Percentiles rank a stretch among this genome's conserved stretches.
These are phyloP conservation scores for Botrytis tulipae DNA, from an alignment of 2,329 filamentous ascomycete species.

Conservation along the genomic window DNA sequence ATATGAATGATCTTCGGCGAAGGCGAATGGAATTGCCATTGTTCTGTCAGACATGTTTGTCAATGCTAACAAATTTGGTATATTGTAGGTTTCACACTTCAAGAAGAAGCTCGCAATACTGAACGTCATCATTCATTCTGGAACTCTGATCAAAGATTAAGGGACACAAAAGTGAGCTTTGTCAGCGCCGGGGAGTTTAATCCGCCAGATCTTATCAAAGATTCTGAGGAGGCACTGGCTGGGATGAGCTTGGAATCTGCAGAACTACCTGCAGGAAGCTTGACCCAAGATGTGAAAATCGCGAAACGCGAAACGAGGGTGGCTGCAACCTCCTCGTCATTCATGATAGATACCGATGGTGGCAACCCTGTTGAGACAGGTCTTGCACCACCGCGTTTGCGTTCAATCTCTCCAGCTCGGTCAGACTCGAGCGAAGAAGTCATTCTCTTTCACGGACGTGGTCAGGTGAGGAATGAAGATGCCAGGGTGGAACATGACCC, in stretches of 20 bases:
- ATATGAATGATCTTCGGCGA: not conserved
- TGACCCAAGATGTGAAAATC: conserved; percentile 10
- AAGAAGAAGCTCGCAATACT: conserved; percentile 58
- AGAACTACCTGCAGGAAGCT: conserved; percentile 5
- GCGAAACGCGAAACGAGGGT: conserved; percentile 16
- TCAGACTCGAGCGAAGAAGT: conserved; percentile 71
- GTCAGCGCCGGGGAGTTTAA: conserved; percentile 55
- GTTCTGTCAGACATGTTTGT: not conserved
- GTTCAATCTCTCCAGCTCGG: conserved; percentile 40
- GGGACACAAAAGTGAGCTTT: conserved; percentile 56
- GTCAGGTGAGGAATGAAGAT: conserved; percentile 18
- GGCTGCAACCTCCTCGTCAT: conserved; percentile 23
- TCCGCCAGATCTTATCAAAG: conserved; percentile 31
- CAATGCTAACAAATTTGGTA: not conserved
- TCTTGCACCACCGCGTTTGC: conserved; percentile 36
- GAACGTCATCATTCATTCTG: conserved; percentile 49
- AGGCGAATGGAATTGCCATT: not conserved
- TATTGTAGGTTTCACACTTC: conserved; percentile 41
- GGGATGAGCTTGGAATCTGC: conserved; percentile 28
- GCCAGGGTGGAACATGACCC: not conserved
- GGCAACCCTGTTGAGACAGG: conserved; percentile 36
- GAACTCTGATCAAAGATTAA: conserved; percentile 49
- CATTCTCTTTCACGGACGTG: conserved; percentile 62
- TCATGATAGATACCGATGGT: conserved; percentile 41
- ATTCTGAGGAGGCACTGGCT: conserved; percentile 36